phyloP scores from a whole-genome alignment of 192 early-diverging fungal genomes.

The Coemansia asiatica region DNA sequence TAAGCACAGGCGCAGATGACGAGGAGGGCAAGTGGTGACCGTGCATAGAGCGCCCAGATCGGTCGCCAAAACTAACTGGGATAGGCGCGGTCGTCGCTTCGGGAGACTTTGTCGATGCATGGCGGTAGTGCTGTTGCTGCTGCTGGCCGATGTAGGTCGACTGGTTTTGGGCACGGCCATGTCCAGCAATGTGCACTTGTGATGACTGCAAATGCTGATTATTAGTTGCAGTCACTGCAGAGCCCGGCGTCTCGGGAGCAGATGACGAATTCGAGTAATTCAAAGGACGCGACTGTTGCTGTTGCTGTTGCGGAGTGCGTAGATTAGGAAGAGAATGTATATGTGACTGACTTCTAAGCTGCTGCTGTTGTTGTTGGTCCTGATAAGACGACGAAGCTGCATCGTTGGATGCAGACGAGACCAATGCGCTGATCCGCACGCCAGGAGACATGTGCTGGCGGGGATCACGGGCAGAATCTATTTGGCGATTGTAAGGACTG shows the following conservation, averaged over 20 bases:
- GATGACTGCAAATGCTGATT: neutral
- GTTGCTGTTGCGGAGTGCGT: neutral
- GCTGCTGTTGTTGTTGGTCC: slow-evolving; percentile 18
- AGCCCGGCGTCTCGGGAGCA: neutral
- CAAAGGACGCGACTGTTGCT: slow-evolving; percentile 1
- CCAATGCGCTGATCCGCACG: slow-evolving; percentile 15
- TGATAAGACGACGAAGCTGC: neutral
- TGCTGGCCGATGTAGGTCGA: neutral
- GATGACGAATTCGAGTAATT: slow-evolving; percentile 2
- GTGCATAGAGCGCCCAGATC: neutral
- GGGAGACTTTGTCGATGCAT: neutral
- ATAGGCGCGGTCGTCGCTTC: neutral
- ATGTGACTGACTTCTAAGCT: slow-evolving; percentile 17
- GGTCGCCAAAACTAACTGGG: neutral
- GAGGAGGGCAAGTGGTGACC: slow-evolving; percentile 9
- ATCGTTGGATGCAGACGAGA: slow-evolving; percentile 8
- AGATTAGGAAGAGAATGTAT: neutral
- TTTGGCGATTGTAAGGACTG: slow-evolving; percentile 46
- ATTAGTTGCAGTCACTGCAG: neutral
- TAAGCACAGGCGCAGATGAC: slow-evolving; percentile 8
- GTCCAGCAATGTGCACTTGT: neutral
- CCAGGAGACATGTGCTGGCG: slow-evolving; percentile 33
- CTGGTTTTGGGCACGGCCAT: neutral
- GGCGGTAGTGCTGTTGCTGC: neutral
- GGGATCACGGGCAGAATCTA: slow-evolving; percentile 24